Evolutionary conservation across 2,329 filamentous ascomycete species (phyloP).

Genomic region (Amauroascus niger): DNA sequence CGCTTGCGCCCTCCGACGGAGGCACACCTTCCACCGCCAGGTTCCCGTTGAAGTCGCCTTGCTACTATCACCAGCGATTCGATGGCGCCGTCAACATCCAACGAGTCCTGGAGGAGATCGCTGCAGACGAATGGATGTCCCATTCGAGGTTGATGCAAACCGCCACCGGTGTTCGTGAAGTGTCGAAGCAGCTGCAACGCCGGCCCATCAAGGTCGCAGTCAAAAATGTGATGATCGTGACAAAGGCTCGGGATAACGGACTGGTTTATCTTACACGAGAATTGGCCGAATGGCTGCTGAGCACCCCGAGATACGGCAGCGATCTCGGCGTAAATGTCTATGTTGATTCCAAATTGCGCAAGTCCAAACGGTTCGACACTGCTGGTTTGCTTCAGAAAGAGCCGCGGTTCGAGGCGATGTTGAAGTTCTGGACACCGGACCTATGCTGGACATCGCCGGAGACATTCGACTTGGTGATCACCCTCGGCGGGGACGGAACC

Average conservation of each 20-base stretch:
- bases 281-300: conserved; percentile 75
- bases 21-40: conserved; percentile 37
- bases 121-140: conserved; percentile 75
- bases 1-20: conserved; percentile 36
- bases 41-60: conserved; percentile 75
- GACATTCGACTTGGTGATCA: conserved; percentile 90
- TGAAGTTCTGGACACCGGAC: conserved; percentile 93
- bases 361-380: conserved; percentile 79
- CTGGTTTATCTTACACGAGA: conserved; percentile 83
- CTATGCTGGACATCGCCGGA: conserved; percentile 90
- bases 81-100: conserved; percentile 93
- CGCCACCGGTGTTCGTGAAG: conserved; percentile 85
- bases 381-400: conserved; percentile 63
- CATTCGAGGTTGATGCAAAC: conserved; percentile 93
- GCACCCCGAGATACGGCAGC: conserved; percentile 78
- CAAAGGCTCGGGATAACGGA: conserved; percentile 91
- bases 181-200: conserved; percentile 88
- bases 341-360: conserved; percentile 88
- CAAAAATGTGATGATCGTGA: conserved; percentile 94
- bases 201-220: conserved; percentile 87
- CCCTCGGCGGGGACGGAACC: conserved; percentile 89
- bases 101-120: conserved; percentile 89
- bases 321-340: conserved; percentile 93
- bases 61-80: conserved; percentile 96
- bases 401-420: conserved; percentile 66